Base-by-base conservation (phyloP, 2,329 filamentous ascomycete species). In the Penicillium sp. region DNA sequence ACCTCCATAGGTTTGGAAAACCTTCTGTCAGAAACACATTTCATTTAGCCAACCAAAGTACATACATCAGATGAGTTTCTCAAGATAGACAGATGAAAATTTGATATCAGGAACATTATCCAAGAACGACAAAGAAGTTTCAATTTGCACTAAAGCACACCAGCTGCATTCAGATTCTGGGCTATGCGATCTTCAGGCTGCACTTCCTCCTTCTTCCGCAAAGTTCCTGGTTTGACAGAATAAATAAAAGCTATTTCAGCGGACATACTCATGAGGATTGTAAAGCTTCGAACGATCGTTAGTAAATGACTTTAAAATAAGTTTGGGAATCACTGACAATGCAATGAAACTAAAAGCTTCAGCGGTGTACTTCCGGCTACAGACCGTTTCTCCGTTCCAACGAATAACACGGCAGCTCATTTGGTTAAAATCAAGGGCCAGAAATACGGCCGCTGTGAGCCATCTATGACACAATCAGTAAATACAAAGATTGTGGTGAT, bases 331-430 rank as follows among this genome's bases (percentile, higher is more conserved):
- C 3, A 48, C 54, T 49, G 36, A 59, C 58, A 62, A 62, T 12
- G 60, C 54, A 39, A 61, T 62, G 26, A 61, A 61, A 26, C 51
- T 56, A 31, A 62, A 62, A 23, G 59, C 53, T 28, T 62, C 59
- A 0, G 54, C 57, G 2, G 59, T 29, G 42, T 62, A 61, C 46
- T 62, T 51, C 12, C 59, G 42, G 29, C 59, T 61, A 26, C 60
- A 62, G 13, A 59, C 59, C 1, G 42, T 36, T 41, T 58, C 12
- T 4, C 54, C 46, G 23, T 62, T 61, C 60, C 60, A 62, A 16
- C 45, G 54, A 16, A 51, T 42, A 4, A 52, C 9, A 0, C 39
- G 53, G 38, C 59, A 62, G 26, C 39, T 61, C 18, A 47, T 23
- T 12, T 38, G 46, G 29, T 62, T 60, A 47, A 58, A 63, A 39